Conservation (phyloP, 1,284 basidiomycete species). For the Coniophora puteana region DNA sequence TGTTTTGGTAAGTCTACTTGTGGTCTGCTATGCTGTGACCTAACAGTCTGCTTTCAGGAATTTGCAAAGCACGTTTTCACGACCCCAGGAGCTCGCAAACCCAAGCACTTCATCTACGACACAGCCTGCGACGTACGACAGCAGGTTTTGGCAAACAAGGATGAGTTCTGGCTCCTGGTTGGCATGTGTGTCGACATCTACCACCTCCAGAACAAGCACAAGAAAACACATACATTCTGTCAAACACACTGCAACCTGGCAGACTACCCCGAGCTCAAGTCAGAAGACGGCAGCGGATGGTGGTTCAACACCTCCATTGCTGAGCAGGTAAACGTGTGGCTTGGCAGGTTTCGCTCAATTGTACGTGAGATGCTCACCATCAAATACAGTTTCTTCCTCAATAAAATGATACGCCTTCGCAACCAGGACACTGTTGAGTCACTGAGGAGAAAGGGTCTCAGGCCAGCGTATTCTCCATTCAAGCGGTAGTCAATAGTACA, state of each 20-base stretch:
- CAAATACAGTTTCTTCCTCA: slow-evolving; percentile 27
- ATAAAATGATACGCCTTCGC: slow-evolving; percentile 40
- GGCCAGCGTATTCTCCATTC: too few species aligned
- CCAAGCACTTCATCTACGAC: too few species aligned
- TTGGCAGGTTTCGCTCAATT: slow-evolving; percentile 17
- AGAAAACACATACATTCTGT: slow-evolving; percentile 26
- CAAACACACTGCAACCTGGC: slow-evolving; percentile 32
- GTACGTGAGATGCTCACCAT: slow-evolving; percentile 18
- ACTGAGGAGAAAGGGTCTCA: too few species aligned
- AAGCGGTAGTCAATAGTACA: too few species aligned
- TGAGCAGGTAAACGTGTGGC: slow-evolving; percentile 20
- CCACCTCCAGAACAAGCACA: slow-evolving; percentile 36
- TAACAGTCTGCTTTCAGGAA: too few species aligned
- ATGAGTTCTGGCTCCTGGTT: slow-evolving; percentile 20
- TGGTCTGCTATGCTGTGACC: too few species aligned
- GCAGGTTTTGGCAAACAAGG: too few species aligned
- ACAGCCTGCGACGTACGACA: slow-evolving; percentile 24
- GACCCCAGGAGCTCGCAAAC: too few species aligned
- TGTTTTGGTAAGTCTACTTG: too few species aligned
- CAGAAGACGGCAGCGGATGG: slow-evolving; percentile 22
- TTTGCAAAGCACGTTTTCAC: too few species aligned
- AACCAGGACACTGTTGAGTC: too few species aligned
- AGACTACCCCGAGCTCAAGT: slow-evolving; percentile 25
- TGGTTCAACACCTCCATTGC: slow-evolving; percentile 23
- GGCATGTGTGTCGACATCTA: slow-evolving; percentile 35